Evolutionary conservation across 148 eudicot species (phyloP).

Genomic region (Linanthus parryae): DNA sequence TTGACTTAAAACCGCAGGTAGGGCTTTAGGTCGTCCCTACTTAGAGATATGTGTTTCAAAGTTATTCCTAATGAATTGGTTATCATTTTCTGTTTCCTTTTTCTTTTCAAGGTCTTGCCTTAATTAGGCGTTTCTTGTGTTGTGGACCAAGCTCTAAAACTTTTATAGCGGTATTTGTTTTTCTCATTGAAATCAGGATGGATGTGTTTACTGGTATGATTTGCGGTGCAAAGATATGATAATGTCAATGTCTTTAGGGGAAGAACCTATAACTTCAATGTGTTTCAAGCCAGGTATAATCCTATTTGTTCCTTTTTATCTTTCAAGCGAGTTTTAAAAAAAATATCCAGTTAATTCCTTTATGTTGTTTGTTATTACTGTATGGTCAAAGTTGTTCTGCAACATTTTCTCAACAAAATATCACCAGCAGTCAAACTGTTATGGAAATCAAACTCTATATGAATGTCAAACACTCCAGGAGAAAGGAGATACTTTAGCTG

Average conservation of each 20-base stretch:
- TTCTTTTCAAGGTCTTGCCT: not conserved
- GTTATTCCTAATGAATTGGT: not conserved
- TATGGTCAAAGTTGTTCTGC: no score
- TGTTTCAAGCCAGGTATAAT: constrained; percentile 90
- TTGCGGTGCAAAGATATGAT: constrained; percentile 79
- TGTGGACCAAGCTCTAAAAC: not conserved
- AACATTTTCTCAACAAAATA: no score
- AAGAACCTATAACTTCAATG: constrained; percentile 62
- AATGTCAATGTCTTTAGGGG: constrained; percentile 46
- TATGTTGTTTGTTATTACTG: not conserved
- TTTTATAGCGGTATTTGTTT: constrained; percentile 10
- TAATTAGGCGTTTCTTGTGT: not conserved
- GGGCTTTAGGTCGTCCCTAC: not conserved
- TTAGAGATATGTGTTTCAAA: not conserved
- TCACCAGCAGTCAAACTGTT: no score
- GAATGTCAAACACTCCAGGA: no score
- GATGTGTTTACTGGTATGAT: constrained; percentile 82
- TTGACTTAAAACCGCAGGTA: no score
- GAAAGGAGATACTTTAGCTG: no score
- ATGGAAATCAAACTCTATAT: no score
- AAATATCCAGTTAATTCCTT: constrained; percentile 1
- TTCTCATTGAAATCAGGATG: constrained; percentile 49
- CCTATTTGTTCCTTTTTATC: not conserved
- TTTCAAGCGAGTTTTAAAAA: no score
- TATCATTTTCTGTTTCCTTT: not conserved